Evolutionary conservation across 1,284 basidiomycete genomes (phyloP).

Genomic region (Ceratobasidium papillatum): DNA sequence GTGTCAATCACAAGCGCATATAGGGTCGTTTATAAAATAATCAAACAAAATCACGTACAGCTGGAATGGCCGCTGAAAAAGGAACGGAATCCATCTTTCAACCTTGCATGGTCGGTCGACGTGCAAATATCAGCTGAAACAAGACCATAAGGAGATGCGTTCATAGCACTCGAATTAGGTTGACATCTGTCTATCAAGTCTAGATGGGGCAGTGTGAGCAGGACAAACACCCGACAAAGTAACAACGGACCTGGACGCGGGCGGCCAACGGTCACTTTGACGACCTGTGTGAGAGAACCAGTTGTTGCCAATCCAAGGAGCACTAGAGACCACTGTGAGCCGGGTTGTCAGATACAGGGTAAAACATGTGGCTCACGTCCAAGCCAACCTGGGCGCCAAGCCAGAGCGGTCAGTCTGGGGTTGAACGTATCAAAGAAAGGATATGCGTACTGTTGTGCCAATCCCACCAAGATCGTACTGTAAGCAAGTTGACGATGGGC

Average conservation of each 20-base stretch:
- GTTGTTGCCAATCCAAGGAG: slow-evolving; percentile 78
- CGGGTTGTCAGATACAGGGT: slow-evolving; percentile 41
- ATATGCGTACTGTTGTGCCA: slow-evolving; percentile 66
- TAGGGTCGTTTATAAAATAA: slow-evolving; percentile 7
- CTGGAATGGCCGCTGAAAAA: slow-evolving; percentile 95
- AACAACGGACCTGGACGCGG: slow-evolving; percentile 75
- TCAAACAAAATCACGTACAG: slow-evolving; percentile 57
- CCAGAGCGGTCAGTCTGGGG: not conserved
- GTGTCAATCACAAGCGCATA: slow-evolving; percentile 13
- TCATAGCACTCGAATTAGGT: slow-evolving; percentile 68
- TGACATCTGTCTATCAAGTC: slow-evolving; percentile 76
- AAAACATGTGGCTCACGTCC: slow-evolving; percentile 64
- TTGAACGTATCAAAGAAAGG: too few species aligned
- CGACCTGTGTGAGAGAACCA: slow-evolving; percentile 82
- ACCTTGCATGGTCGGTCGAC: slow-evolving; percentile 62
- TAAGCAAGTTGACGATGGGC: slow-evolving; percentile 72
- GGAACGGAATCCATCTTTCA: slow-evolving; percentile 89
- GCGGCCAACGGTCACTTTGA: slow-evolving; percentile 83
- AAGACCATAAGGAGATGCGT: slow-evolving; percentile 75
- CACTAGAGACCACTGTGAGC: slow-evolving; percentile 57
- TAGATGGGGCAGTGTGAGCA: not conserved
- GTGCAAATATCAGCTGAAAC: slow-evolving; percentile 84
- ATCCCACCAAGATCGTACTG: slow-evolving; percentile 87
- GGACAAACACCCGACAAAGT: not conserved
- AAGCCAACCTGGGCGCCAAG: slow-evolving; percentile 58